Evolutionary conservation across 345 rosid species (phyloP).

Genomic region (Draba incana): DNA sequence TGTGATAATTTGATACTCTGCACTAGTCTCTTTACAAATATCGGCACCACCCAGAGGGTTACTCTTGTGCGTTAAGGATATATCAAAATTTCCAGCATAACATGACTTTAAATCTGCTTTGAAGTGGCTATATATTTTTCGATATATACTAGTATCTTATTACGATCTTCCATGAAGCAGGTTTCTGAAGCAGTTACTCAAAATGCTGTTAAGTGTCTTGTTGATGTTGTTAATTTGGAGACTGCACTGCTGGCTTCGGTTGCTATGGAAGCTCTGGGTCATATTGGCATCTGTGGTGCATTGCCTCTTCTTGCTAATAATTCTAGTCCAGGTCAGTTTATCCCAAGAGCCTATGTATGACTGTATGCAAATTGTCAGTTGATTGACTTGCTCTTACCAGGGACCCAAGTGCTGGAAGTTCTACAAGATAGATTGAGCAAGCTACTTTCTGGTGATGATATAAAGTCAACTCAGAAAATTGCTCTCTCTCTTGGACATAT

Average conservation of each 20-base stretch:
- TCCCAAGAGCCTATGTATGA: slow-evolving; percentile 20
- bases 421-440: slow-evolving; percentile 76
- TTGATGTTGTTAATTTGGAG: slow-evolving; percentile 68
- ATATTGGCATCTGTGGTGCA: slow-evolving; percentile 73
- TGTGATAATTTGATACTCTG: slow-evolving; percentile 20
- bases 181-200: slow-evolving; percentile 62
- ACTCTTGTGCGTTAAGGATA: slow-evolving; percentile 11
- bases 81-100: slow-evolving; percentile 16
- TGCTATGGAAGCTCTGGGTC: slow-evolving; percentile 97
- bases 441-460: slow-evolving; percentile 81
- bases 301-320: slow-evolving; percentile 61
- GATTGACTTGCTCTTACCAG: slow-evolving; percentile 45
- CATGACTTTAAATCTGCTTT: neutral
- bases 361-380: slow-evolving; percentile 23
- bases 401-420: slow-evolving; percentile 62
- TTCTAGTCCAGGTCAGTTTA: slow-evolving; percentile 65
- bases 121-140: slow-evolving; percentile 20
- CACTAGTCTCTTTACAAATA: slow-evolving; percentile 8
- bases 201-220: slow-evolving; percentile 66
- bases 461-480: slow-evolving; percentile 78
- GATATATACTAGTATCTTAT: slow-evolving; percentile 14
- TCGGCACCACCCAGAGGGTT: slow-evolving; percentile 20
- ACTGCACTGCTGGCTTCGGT: slow-evolving; percentile 74
- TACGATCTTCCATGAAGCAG: slow-evolving; percentile 47
- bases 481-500: slow-evolving; percentile 84